Evolutionary conservation across 331 rosid genomes (phyloP), one percentile per base, ranked within the genome.

Genomic region (Pyrus hybrid): DNA sequence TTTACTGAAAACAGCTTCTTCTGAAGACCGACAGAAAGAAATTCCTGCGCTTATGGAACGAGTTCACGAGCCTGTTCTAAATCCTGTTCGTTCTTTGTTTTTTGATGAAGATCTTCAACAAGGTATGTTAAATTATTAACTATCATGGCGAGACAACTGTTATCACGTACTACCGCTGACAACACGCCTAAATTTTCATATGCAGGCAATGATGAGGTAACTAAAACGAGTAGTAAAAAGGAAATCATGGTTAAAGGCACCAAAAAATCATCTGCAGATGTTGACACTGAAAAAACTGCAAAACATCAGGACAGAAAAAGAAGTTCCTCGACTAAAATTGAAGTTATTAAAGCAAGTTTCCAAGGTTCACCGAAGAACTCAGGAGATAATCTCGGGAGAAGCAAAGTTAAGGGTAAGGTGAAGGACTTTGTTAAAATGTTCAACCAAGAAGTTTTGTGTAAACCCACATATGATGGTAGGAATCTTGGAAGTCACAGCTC

Each of bases 381-480:
- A 12, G 81, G 79, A 29, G 88, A 80, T 66, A 84, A 83, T 68
- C 61, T 66, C 67, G 90, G 86, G 53, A 84, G 86, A 79, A 83
- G 80, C 78, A 79, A 61, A 71, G 90, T 61, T 22, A 85, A 80
- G 77, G 97, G 96, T 73, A 90, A 80, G 76, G 95, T 95, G 65
- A 88, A 84, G 76, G 99, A 90, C 49, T 91, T 95, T 29, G 93
- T 89, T 56, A 91, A 86, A 82, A 83, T 92, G 72, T 95, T 95
- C 90, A 87, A 82, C 92, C 93, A 89, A 79, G 97, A 88, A 56
- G 56, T 83, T 65, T 63, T 70, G 12, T 68, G 85, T 49, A 85
- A 85, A 69, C 83, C 88, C 73, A 74, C 58, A 72, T 64, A 29
- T 64, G 81, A 72, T 51, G 82, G 76, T 35, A 14, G 69, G 37